phyloP scores from a whole-genome alignment of 495 filamentous ascomycete species.

The Podospora appendiculata region DNA sequence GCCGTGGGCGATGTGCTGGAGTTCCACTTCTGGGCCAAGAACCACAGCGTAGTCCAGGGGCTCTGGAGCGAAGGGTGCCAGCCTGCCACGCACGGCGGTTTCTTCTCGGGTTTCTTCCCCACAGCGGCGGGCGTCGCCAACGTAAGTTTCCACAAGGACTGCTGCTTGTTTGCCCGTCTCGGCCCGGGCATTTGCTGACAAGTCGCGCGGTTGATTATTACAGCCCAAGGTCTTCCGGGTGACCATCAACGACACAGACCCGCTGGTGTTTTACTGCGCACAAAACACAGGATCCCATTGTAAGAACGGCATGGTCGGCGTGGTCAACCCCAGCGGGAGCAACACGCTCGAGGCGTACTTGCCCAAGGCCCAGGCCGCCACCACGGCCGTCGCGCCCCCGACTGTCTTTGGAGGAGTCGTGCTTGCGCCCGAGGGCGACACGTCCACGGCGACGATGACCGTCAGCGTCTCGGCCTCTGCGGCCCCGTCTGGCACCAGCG shows the following conservation, averaged over 20 bases:
- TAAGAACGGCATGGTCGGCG: conserved; percentile 27
- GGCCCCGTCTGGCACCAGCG: neutral
- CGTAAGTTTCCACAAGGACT: conserved; percentile 8
- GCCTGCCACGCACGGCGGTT: conserved; percentile 26
- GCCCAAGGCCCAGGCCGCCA: conserved; percentile 6
- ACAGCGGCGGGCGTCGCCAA: conserved; percentile 12
- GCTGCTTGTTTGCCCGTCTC: neutral
- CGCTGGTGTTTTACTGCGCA: conserved; percentile 49
- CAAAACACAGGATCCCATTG: conserved; percentile 26
- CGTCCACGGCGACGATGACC: too few relatives aligned
- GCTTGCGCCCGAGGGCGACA: neutral
- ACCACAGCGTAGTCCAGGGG: conserved; percentile 44
- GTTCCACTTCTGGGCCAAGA: conserved; percentile 43
- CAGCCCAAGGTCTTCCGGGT: conserved; percentile 36
- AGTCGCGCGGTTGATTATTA: too few relatives aligned
- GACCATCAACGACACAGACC: conserved; percentile 43
- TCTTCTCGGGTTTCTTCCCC: conserved; percentile 42
- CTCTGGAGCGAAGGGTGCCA: conserved; percentile 39
- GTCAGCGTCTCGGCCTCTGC: too few relatives aligned
- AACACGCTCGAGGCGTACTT: conserved; percentile 14
- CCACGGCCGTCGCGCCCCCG: conserved; percentile 9
- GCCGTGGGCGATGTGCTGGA: conserved; percentile 40
- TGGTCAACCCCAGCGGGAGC: conserved; percentile 20
- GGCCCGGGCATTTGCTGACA: neutral
- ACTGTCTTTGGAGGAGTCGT: neutral